Evolutionary conservation across 345 rosid genomes (phyloP), one percentile per base, ranked within the genome.

Genomic region (Salix exigua): DNA sequence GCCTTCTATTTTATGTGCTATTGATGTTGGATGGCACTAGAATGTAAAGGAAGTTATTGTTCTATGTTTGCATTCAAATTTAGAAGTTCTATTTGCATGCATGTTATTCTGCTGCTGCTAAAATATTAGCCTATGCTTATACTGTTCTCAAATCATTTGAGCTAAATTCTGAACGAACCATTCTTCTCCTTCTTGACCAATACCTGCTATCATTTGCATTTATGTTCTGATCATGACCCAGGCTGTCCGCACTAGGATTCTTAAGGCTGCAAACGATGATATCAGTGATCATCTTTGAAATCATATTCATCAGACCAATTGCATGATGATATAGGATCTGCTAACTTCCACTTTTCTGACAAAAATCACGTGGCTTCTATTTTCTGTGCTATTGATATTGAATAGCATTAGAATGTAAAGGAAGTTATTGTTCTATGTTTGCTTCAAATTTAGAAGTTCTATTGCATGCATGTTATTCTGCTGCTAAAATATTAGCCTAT

Each of bases 261-360:
- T 89, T n/a, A 93, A 89, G 86, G 98, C 93, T 86, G 77, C 92
- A 72, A 92, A 94, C 89, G 91, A 96, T 73, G 95, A 92, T 75
- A 86, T 96, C 50, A 77, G 92, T 73, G 97, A 96, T 79, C 98
- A 96, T 89, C 97, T 92, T 40, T 93, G 97, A 73, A 92, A 92
- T 82, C 98, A 96, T 83, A 86, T 96, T 76, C 98, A 96, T 77
- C 88, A 94, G 76, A 92, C 97, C 50, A 96, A 96, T 71, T 96
- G 98, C 71, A 12, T 38, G 28, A 38, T 38, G 2, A 67, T n/a
- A n/a, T 38, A 67, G 50, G 71, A 38, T 21, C 9, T 38, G 30
- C 25, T 67, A 12, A 67, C 19, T 38, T 67, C 11, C 31, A 35
- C 61, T 21, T n/a, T 55, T 55, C n/a, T 55, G 61, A 55, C 11